These are phyloP conservation scores for Penicillium oxalicum DNA, from an alignment of 2,329 filamentous ascomycete species.

Conservation along the genomic window DNA sequence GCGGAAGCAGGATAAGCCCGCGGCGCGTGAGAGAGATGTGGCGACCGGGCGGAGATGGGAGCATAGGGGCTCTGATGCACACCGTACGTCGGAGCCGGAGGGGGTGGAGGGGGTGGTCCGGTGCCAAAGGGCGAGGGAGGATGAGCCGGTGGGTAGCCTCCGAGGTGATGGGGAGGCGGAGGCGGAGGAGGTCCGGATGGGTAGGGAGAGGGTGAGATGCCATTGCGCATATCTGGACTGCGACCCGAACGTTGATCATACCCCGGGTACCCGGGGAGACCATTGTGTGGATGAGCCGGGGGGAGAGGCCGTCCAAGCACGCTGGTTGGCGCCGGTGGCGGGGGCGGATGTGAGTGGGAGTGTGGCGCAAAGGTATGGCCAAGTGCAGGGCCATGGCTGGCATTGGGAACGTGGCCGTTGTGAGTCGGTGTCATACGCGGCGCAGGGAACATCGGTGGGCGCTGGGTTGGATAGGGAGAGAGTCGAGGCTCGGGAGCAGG, in stretches of 20 bases:
- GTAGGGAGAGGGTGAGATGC: constrained; percentile 29
- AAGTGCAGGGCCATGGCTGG: constrained; percentile 3
- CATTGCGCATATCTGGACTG: constrained; percentile 30
- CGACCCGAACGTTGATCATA: constrained; percentile 32
- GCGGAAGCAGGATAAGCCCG: constrained; percentile 33
- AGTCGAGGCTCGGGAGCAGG: constrained; percentile 31
- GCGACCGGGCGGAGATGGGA: constrained; percentile 30
- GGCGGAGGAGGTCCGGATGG: constrained; percentile 44
- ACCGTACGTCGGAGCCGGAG: constrained; percentile 27
- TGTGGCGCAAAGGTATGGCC: constrained; percentile 28
- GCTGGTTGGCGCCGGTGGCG: constrained; percentile 8
- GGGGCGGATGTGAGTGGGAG: constrained; percentile 16
- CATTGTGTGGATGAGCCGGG: constrained; percentile 23
- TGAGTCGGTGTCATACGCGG: constrained; percentile 18
- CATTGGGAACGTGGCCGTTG: background rate
- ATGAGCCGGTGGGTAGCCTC: constrained; percentile 41
- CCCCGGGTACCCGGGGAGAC: constrained; percentile 29
- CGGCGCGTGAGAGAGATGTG: constrained; percentile 29
- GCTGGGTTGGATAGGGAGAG: constrained; percentile 30
- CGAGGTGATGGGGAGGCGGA: constrained; percentile 48
- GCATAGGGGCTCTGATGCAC: constrained; percentile 37
- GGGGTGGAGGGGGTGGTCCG: constrained; percentile 30
- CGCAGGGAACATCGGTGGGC: constrained; percentile 29
- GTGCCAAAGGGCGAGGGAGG: constrained; percentile 30
- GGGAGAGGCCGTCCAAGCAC: constrained; percentile 27